Evolutionary conservation across 352 stramenopile genomes (phyloP).

Genomic region (Phytopythium aichiense): DNA sequence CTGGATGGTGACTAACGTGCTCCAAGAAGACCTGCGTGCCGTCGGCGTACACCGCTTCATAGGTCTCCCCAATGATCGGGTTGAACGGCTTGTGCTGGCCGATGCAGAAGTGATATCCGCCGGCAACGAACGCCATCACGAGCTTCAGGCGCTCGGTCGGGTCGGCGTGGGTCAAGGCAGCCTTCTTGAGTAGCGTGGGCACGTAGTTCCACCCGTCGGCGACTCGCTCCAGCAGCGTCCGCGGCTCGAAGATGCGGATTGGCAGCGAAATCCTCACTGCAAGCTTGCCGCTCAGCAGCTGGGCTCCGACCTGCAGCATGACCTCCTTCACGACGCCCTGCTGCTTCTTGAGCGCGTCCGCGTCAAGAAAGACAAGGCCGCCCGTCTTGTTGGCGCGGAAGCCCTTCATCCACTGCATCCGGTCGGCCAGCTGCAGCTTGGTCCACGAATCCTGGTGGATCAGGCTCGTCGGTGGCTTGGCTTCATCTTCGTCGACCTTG

Average conservation of each 20-base stretch:
- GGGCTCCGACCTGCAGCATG: constrained; percentile 68
- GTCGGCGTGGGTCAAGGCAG: constrained; percentile 36
- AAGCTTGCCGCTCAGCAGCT: constrained; percentile 64
- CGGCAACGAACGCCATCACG: constrained; percentile 64
- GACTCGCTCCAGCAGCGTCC: constrained; percentile 69
- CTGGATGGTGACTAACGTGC: constrained; percentile 69
- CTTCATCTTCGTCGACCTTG: constrained; percentile 17
- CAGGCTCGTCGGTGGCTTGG: constrained; percentile 5
- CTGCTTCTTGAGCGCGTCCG: constrained; percentile 70
- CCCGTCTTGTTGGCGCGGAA: constrained; percentile 76
- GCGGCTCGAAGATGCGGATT: constrained; percentile 74
- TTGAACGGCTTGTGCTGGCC: constrained; percentile 81
- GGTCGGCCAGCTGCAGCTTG: constrained; percentile 43
- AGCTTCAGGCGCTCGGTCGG: constrained; percentile 67
- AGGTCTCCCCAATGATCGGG: constrained; percentile 76
- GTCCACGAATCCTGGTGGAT: constrained; percentile 37
- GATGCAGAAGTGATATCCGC: constrained; percentile 68
- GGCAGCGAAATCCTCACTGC: constrained; percentile 67
- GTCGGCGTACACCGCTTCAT: constrained; percentile 69
- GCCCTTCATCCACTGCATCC: constrained; percentile 47
- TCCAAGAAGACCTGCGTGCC: constrained; percentile 65
- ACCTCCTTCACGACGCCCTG: constrained; percentile 79
- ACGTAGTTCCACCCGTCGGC: constrained; percentile 74
- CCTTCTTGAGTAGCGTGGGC: constrained; percentile 71
- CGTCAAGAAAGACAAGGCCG: constrained; percentile 59